A percentile compares a stretch with the other conserved stretches of the same genome.
Evolutionary conservation across 441 rosid species (phyloP).

Genomic region (Gossypium schwendimanii): DNA sequence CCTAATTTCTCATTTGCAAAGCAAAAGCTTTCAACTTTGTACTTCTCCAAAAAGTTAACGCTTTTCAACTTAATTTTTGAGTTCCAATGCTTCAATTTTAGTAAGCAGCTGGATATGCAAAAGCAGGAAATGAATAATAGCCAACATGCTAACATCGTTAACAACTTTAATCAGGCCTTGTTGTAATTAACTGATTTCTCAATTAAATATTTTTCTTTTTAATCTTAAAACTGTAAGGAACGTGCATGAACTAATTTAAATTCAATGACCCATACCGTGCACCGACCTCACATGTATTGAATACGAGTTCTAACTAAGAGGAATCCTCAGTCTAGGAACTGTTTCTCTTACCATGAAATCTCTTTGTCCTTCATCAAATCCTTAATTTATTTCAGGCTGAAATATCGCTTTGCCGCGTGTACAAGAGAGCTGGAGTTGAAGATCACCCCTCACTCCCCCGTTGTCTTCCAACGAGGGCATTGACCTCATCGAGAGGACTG

Average conservation of each 20-base stretch:
- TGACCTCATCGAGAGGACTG: constrained; percentile 31
- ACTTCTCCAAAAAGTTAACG: not conserved
- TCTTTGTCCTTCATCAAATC: not conserved
- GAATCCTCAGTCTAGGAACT: too few species aligned
- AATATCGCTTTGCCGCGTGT: constrained; percentile 91
- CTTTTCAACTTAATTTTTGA: not conserved
- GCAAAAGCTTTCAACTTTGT: not conserved
- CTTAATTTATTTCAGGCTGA: constrained; percentile 43
- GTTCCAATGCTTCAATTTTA: not conserved
- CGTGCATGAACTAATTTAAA: not conserved
- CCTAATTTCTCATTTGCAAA: not conserved
- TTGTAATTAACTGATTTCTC: not conserved
- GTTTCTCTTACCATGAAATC: not conserved
- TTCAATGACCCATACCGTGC: not conserved
- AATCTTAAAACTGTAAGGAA: not conserved
- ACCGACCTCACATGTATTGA: not conserved
- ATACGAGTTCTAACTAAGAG: not conserved
- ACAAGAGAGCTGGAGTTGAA: constrained; percentile 92
- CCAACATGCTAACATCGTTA: not conserved
- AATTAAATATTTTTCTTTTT: not conserved
- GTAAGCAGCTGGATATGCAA: not conserved
- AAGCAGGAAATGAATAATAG: not conserved
- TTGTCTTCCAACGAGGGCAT: constrained; percentile 41
- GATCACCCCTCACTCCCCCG: constrained; percentile 92
- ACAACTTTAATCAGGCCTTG: constrained; percentile 1